A percentile compares a stretch with the other conserved stretches of the same genome.
Evolutionary conservation across 768 basidiomycete genomes (phyloP).

Genomic region (Suillus americanus): DNA sequence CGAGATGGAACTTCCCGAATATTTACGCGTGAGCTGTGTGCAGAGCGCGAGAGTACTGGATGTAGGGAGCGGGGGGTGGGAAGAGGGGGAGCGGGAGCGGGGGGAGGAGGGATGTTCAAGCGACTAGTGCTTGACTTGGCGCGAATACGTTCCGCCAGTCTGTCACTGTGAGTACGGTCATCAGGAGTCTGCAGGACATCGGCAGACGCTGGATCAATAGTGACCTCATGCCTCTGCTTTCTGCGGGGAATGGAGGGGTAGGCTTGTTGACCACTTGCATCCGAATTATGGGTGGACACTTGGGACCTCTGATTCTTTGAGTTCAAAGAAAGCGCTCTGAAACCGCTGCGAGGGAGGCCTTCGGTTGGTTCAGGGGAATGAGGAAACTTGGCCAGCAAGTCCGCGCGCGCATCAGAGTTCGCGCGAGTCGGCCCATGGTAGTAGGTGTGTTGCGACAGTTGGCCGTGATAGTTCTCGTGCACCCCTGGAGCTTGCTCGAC

Average conservation of each 20-base stretch:
- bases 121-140: not conserved
- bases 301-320: not conserved
- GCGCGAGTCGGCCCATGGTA: not conserved
- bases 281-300: not conserved
- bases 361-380: constrained; percentile 9
- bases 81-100: not conserved
- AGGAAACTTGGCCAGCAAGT: constrained; percentile 12
- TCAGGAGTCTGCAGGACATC: not conserved
- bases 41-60: not conserved
- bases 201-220: not conserved
- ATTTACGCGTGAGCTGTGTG: constrained; percentile 3
- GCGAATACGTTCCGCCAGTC: constrained; percentile 7
- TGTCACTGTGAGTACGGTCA: not conserved
- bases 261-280: not conserved
- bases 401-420: not conserved
- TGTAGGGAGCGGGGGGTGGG: not conserved
- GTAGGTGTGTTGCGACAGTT: not conserved
- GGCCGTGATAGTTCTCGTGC: not conserved
- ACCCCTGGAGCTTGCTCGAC: constrained; percentile 8
- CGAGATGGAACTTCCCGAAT: constrained; percentile 1
- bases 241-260: constrained; percentile 6
- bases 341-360: constrained; percentile 3
- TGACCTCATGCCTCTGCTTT: constrained; percentile 4
- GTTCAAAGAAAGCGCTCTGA: constrained; percentile 7
- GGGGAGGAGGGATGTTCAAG: not conserved